Percentiles rank a stretch among this genome's conserved stretches.
Evolutionary conservation across 345 rosid species (phyloP).

Genomic region (Bruguiera sexangula): DNA sequence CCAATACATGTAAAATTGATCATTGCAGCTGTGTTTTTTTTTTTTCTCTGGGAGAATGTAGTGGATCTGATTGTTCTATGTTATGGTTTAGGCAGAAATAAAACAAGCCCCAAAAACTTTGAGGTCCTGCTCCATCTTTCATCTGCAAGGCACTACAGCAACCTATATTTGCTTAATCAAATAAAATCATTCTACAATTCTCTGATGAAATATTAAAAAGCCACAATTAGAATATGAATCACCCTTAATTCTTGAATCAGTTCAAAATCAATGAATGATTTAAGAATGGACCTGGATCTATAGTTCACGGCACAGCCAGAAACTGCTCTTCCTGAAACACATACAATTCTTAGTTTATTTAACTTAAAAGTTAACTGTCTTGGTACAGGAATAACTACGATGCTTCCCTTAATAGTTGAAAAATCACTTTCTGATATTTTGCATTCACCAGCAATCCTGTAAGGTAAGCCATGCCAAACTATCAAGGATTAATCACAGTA

Average conservation of each 20-base stretch:
- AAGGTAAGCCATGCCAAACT: slow-evolving; percentile 1
- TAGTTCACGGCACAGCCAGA: too few species aligned
- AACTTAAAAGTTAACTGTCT: background rate
- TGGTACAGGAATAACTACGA: background rate
- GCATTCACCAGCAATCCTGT: slow-evolving; percentile 14
- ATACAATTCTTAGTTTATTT: too few species aligned
- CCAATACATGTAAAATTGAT: too few species aligned
- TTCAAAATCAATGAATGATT: background rate
- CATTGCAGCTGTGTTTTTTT: too few species aligned
- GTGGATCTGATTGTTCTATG: too few species aligned
- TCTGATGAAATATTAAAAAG: background rate
- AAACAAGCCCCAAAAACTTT: background rate
- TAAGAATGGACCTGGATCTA: background rate
- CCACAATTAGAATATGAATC: background rate
- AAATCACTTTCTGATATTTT: slow-evolving; percentile 11
- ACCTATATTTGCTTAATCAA: background rate
- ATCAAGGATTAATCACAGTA: background rate
- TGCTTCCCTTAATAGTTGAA: background rate
- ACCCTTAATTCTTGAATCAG: background rate
- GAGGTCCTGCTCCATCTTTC: background rate
- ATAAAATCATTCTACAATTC: background rate
- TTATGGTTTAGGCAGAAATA: background rate
- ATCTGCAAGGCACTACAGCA: background rate
- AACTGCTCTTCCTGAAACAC: too few species aligned
- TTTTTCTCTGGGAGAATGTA: too few species aligned